Evolutionary conservation across 1,139 yeast genomes (phyloP), one percentile per base, ranked within the genome.

Genomic region (Suhomyces choctaworum): DNA sequence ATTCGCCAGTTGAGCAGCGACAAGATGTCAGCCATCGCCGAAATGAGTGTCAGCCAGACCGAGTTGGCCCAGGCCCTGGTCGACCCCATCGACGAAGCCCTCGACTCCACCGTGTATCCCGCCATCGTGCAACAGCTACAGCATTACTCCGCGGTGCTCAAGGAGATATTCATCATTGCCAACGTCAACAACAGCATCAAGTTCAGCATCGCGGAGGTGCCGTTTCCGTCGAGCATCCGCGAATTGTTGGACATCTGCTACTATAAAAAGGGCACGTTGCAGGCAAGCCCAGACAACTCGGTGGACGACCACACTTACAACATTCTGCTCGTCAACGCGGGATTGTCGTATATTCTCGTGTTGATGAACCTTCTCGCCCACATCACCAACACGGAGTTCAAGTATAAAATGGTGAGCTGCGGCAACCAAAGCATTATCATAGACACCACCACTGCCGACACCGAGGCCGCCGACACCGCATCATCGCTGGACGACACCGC

Each of bases 131-230:
- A 29, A 1, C 35, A 45, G 17, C 45, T 67, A 7, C 53, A 47
- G 14, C 31, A 38, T 2, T 34, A 44, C 10, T 55, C 60, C 9
- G 29, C 36, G 7, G 42, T 52, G 0, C 33, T 67, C 7, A 51
- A 46, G 21, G 58, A 62, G 19, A 49, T 61, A 2, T 47, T 65
- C 19, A 50, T 54, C 10, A 66, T 70, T n/a, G 54, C 50, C 10
- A 58, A 57, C 33, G 39, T 49, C 4, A 47, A 50, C 17, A 46
- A 50, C 26, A 37, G 60, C 5, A 48, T 54, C 12, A 50, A 50
- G n/a, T 62, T 66, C 40, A 48, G 54, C 19, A 65, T 70, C 2
- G 34, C 58, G 44, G 72, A 67, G 0, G 44, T 67, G 3, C 67
- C 65, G 35, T 65, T 69, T 33, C 75, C 75, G 0, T 40, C 58